Evolutionary conservation across 345 rosid genomes (phyloP), one percentile per base, ranked within the genome.

Genomic region (Brassica juncea): DNA sequence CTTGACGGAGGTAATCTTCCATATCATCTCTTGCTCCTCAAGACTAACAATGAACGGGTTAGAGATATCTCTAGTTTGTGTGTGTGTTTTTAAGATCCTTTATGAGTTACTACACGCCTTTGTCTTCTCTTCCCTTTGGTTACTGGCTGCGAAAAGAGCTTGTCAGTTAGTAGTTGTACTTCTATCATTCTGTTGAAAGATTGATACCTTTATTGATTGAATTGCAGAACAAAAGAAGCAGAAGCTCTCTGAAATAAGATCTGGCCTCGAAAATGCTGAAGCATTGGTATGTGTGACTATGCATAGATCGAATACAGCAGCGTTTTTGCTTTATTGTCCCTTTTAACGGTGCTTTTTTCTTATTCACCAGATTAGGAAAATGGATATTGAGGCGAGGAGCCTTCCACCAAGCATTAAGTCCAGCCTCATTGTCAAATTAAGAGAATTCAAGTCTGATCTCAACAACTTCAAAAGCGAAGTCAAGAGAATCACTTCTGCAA

Each of bases 371-470:
- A 86, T 91, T 74, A 85, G 90, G 77, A 93, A 93, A 80, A 91
- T 93, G 98, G 98, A 93, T 84, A 86, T 88, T 14, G 97, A 93
- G 82, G 98, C 94, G 19, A 91, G 97, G 84, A 88, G 87, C 74
- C 86, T 93, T 77, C 94, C 77, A 67, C 92, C 97, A 14, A 85
- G 78, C 80, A 75, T 86, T 35, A 93, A 88, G 84, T 88, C 91
- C 19, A 84, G 75, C 64, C 98, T 91, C 78, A 93, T 93, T 68
- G 81, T 88, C 76, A 93, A 93, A 84, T 62, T 93, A 59, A 82
- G 97, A 85, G 98, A 93, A 79, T 93, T 88, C 73, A 93, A 89
- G 74, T 88, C 98, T 31, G 97, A 93, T 87, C 82, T 91, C 23
- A 91, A 89, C 91, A 91, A 91, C 80, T 83, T 93, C 73, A 93